phyloP scores from a whole-genome alignment of 768 basidiomycete species.

The Ephemerocybe angulata region DNA sequence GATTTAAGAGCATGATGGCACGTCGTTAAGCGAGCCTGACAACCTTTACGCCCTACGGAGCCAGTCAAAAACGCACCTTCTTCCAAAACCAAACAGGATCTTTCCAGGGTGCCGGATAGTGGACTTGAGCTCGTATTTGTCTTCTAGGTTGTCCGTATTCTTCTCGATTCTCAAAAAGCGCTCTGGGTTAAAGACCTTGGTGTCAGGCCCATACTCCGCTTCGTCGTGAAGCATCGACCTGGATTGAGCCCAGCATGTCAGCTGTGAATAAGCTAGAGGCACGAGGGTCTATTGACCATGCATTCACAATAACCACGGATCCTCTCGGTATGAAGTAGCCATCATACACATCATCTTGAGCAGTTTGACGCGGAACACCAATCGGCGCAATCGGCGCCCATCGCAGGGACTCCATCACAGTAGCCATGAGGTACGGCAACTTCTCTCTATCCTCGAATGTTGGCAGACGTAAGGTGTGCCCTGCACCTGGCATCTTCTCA shows the following conservation, averaged over 20 bases:
- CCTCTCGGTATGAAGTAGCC: constrained; percentile 30
- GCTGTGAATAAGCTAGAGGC: too few relatives aligned
- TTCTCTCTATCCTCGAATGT: constrained; percentile 32
- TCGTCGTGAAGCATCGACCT: neutral
- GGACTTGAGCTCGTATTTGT: too few relatives aligned
- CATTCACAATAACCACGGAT: constrained; percentile 26
- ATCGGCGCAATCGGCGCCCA: constrained; percentile 4
- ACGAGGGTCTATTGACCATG: constrained; percentile 13
- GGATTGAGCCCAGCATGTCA: too few relatives aligned
- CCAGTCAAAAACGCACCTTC: neutral
- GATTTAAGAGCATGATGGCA: neutral
- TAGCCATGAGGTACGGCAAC: constrained; percentile 35
- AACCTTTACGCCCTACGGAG: too few relatives aligned
- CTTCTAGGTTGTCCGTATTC: too few relatives aligned
- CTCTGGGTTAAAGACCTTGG: neutral
- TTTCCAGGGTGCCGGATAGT: neutral
- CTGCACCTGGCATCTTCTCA: too few relatives aligned
- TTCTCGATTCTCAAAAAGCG: neutral
- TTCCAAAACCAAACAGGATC: neutral
- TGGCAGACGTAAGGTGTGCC: constrained; percentile 29
- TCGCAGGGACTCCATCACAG: constrained; percentile 34
- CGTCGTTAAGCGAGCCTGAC: too few relatives aligned
- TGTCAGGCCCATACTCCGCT: neutral
- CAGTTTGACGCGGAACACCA: constrained; percentile 28
- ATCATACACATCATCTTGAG: constrained; percentile 36